Evolutionary conservation across 345 rosid genomes (phyloP).

Genomic region (Lepidium africanum): DNA sequence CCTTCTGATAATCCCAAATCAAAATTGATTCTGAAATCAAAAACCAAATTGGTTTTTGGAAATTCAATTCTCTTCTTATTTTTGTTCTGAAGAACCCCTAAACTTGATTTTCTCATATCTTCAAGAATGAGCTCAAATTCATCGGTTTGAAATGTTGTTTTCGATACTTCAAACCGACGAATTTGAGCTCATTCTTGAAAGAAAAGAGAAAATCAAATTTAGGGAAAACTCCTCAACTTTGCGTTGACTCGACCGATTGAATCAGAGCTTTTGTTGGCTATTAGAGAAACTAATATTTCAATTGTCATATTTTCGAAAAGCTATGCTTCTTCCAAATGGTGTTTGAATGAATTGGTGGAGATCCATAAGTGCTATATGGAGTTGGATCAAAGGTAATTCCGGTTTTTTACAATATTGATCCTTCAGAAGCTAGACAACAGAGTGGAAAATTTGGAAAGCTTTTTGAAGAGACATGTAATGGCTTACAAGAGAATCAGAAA

Average conservation of each 20-base stretch:
- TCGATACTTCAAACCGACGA: too few relatives aligned
- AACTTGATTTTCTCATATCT: too few relatives aligned
- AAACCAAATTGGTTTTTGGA: too few relatives aligned
- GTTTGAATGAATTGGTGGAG: not conserved
- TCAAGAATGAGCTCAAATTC: too few relatives aligned
- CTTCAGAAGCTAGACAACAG: conserved; percentile 8
- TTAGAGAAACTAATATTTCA: not conserved
- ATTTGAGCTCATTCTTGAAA: too few relatives aligned
- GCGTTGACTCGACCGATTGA: not conserved
- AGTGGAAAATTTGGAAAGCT: not conserved
- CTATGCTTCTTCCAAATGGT: not conserved
- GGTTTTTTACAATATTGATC: conserved; percentile 1
- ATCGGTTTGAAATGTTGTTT: too few relatives aligned
- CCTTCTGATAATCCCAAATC: too few relatives aligned
- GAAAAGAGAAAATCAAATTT: too few relatives aligned
- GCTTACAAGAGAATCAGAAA: not conserved
- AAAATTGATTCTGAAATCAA: too few relatives aligned
- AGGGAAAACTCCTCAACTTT: too few relatives aligned
- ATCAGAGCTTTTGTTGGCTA: not conserved
- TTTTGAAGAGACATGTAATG: not conserved
- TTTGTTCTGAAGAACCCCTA: too few relatives aligned
- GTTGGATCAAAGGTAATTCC: not conserved
- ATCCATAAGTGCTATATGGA: not conserved
- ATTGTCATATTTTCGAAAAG: conserved; percentile 7
- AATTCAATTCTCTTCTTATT: too few relatives aligned